A percentile compares a stretch with the other conserved stretches of the same genome.
phyloP scores from a whole-genome alignment of 2,329 filamentous ascomycete genomes.

The Hypoxylon sp. region DNA sequence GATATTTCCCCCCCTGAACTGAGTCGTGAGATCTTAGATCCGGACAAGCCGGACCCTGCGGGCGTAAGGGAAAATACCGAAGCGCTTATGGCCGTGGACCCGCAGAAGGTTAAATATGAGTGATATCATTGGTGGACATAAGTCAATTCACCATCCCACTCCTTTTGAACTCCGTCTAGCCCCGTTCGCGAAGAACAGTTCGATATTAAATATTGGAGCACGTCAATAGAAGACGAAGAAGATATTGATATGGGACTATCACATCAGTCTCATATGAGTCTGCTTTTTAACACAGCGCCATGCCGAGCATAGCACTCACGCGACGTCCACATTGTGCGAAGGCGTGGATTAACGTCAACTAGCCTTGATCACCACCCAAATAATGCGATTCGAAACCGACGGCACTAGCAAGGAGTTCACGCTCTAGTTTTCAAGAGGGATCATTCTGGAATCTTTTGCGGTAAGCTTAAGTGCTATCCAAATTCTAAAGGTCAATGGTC shows the following conservation, averaged over 20 bases:
- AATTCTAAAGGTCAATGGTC: neutral
- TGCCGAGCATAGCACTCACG: neutral
- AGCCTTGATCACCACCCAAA: conserved; percentile 1
- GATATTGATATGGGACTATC: neutral
- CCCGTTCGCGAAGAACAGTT: neutral
- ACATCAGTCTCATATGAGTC: neutral
- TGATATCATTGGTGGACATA: conserved; percentile 10
- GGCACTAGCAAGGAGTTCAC: neutral
- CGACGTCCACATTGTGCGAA: neutral
- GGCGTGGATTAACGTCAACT: neutral
- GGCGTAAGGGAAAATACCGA: conserved; percentile 23
- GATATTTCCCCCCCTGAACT: neutral
- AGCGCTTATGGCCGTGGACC: conserved; percentile 30
- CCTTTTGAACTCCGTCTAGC: conserved; percentile 6
- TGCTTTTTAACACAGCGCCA: neutral
- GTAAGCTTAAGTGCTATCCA: too few species aligned
- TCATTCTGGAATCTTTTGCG: neutral
- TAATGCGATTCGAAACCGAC: neutral
- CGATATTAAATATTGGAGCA: neutral
- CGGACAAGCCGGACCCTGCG: neutral
- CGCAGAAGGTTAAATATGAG: neutral
- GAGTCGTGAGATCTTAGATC: conserved; percentile 16
- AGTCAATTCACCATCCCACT: neutral
- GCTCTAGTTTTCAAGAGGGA: neutral
- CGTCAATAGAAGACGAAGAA: neutral